Percentiles rank a stretch among this genome's conserved stretches.
These are phyloP conservation scores for Starmerella davenportii DNA, from an alignment of 805 yeast species.

Conservation along the genomic window DNA sequence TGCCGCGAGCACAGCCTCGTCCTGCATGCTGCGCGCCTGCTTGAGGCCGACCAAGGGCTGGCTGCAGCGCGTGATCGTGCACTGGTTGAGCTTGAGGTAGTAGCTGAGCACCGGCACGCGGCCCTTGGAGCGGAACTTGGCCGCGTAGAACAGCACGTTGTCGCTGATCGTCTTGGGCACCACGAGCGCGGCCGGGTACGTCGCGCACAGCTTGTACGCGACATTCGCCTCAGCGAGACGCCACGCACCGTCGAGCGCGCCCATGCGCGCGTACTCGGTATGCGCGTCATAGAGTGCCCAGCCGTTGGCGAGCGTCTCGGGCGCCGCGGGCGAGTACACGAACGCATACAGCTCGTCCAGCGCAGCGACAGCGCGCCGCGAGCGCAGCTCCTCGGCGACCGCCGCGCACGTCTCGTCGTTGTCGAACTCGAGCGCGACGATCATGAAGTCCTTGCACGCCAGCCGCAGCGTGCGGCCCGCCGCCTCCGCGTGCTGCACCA, in stretches of 20 bases:
- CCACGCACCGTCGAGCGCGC: constrained; percentile 35
- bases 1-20: constrained; percentile 63
- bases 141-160: constrained; percentile 63
- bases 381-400: constrained; percentile 54
- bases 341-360: constrained; percentile 59
- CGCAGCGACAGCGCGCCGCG: constrained; percentile 38
- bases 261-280: constrained; percentile 60
- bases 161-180: constrained; percentile 72
- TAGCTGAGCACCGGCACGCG: constrained; percentile 73
- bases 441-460: constrained; percentile 71
- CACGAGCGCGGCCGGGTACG: constrained; percentile 53
- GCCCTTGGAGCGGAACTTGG: constrained; percentile 67
- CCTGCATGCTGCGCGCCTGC: constrained; percentile 76
- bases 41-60: constrained; percentile 88
- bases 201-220: constrained; percentile 38
- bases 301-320: constrained; percentile 46
- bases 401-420: constrained; percentile 43
- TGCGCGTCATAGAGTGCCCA: constrained; percentile 54
- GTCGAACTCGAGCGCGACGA: constrained; percentile 55
- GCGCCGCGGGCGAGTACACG: constrained; percentile 53
- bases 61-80: constrained; percentile 72
- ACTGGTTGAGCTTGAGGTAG: constrained; percentile 40
- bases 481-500: constrained; percentile 33
- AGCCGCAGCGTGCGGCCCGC: constrained; percentile 32
- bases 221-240: constrained; percentile 47